Evolutionary conservation across 148 eudicot genomes (phyloP).

Genomic region (Diospyros lotus): DNA sequence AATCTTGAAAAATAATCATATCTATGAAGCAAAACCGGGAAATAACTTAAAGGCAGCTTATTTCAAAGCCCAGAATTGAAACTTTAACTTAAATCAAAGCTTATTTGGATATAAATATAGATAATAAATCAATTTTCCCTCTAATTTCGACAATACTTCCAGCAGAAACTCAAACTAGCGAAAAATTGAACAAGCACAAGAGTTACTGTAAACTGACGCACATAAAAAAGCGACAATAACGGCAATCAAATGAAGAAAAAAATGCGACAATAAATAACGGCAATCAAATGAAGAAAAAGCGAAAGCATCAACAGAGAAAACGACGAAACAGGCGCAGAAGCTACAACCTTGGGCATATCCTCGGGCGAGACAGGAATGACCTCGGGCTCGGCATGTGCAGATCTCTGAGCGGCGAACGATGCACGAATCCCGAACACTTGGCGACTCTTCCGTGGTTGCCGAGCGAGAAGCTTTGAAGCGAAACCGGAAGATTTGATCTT

Average conservation of each 20-base stretch:
- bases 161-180: background rate
- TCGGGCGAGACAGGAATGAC: slow-evolving; percentile 67
- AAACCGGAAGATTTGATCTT: slow-evolving; percentile 31
- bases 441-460: slow-evolving; percentile 4
- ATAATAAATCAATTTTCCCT: background rate
- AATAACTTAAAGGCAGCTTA: no score
- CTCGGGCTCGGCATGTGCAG: slow-evolving; percentile 32
- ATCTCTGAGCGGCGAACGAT: slow-evolving; percentile 29
- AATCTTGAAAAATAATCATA: no score
- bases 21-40: no score
- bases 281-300: background rate
- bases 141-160: background rate
- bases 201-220: background rate
- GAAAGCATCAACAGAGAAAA: background rate
- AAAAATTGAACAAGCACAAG: background rate
- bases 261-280: background rate
- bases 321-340: background rate
- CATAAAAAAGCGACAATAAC: background rate
- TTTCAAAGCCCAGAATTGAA: background rate
- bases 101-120: background rate
- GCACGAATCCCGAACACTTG: slow-evolving; percentile 14
- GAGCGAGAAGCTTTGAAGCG: slow-evolving; percentile 15
- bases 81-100: background rate
- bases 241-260: background rate
- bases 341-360: slow-evolving; percentile 40